Evolutionary conservation across 2,329 filamentous ascomycete species (phyloP).

Genomic region (Penicillium sp.): DNA sequence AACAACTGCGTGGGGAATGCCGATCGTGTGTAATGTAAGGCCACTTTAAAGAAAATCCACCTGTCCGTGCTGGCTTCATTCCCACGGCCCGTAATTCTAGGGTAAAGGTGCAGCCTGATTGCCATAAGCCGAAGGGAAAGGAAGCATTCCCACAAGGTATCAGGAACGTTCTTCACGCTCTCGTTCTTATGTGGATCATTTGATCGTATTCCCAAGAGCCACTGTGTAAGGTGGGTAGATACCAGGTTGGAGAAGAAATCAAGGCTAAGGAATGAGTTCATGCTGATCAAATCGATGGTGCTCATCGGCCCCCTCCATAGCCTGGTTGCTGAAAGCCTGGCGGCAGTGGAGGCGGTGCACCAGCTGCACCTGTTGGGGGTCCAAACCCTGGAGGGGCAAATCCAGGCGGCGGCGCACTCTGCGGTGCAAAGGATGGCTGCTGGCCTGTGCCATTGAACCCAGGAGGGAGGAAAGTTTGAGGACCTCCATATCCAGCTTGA

Average conservation of each 20-base stretch:
- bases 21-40: neutral
- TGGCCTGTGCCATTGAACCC: conserved; percentile 38
- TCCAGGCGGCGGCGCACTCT: conserved; percentile 48
- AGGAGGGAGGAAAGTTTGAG: conserved; percentile 41
- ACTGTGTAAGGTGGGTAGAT: neutral
- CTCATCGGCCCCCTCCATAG: conserved; percentile 40
- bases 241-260: neutral
- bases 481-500: conserved; percentile 68
- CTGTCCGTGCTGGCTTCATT: neutral
- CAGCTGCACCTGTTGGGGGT: conserved; percentile 29
- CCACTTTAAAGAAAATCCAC: neutral
- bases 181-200: neutral
- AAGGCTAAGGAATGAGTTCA: neutral
- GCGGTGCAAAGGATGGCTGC: conserved; percentile 32
- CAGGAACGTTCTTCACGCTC: neutral
- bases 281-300: neutral
- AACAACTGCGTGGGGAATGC: neutral
- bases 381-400: conserved; percentile 54
- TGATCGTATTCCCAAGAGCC: neutral
- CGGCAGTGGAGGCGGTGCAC: conserved; percentile 37
- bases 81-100: neutral
- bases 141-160: neutral
- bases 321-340: conserved; percentile 45
- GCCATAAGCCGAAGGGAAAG: neutral
- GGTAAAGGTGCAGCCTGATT: neutral